Base-by-base conservation (phyloP, 306 rosid genomes). In the Neltuma alba region DNA sequence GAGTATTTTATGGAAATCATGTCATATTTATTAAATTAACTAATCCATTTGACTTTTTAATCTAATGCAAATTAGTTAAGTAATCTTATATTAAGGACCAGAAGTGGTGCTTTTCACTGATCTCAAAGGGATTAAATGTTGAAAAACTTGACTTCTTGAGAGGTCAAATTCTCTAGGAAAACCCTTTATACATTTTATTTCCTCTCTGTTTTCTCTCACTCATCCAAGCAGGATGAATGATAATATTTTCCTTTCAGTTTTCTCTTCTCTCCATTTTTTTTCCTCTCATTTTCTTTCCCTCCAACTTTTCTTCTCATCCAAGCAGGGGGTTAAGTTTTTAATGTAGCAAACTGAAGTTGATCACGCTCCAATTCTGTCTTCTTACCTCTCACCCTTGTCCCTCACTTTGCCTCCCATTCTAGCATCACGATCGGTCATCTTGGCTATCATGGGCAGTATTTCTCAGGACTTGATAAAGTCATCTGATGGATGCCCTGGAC, bases 331-430 rank as follows among this genome's bases (percentile, higher is more conserved):
- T 36, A 40, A 28, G 50, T 72, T 71, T 61, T 47, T 48, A 54
- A 50, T 62, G 60, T 41, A 75, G 25, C 63, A 30, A 38, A 23
- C 33, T 21, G 33, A 62, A 30, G 74, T 66, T 52, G 64, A 76
- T 33, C 42, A 47, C 25, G 50, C 73, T 70, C 28, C 37, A 38
- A 47, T 27, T 20, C 13, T 34, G 14, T 25, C 77, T 70, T 70
- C 63, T 61, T 21, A 36, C 63, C 12, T 52, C 25, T 75, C 47
- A 50, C 42, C 40, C 47, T 70, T 69, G 74, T 61, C 14, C 47
- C 63, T 69, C 70, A 60, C 14, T 45, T 28, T 18, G 54, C 54
- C 44, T 74, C 68, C 70, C 55, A 44, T 48, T 79, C 80, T 31
- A 34, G 20, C 40, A 70, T 60, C 54, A 55, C 31, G 30, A 21